Base-by-base conservation (phyloP, 129 eudicot genomes). In the Smallanthus sonchifolius region DNA sequence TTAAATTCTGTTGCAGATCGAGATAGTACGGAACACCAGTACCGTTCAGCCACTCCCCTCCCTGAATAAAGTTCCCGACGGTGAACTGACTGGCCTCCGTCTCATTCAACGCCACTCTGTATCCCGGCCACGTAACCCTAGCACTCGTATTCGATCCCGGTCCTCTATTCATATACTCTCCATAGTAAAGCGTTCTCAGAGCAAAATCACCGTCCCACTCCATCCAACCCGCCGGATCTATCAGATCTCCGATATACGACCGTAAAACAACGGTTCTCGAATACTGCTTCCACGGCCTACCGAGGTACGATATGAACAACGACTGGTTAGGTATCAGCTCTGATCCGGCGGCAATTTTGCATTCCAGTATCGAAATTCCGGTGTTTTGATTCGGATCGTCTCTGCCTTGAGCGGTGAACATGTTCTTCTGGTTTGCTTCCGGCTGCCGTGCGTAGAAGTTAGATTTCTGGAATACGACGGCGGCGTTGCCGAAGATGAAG, bases 61-160 rank as follows among this genome's bases (percentile, higher is more conserved):
- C 97, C 81, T 87, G 91, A 74, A 91, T 82, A 49, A 87, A 86
- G 75, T 74, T 86, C 7, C 43, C 88, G 13, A 87, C 97, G 2
- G 94, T 91, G 47, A 91, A 91, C 73, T 71, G 81, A 11, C 80
- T 73, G 20, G 91, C 97, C 67, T 85, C 94, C 1, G 80, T 62
- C 43, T 82, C 44, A 66, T 56, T 83, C 34, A 19, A 80, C 2
- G 67, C 75, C 5, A 75, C 85, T 30, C 77, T 45, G 9, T 85
- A 91, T 3, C 97, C 97, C 2, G 97, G 97, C 97, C 97, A 91
- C 0, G 84, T 83, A 24, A 91, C 94, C 55, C 97, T 67, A n/a
- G 57, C 81, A 20, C 84, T 87, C 11, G 94, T 86, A 56, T 87
- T 87, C 6, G 97, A 83, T 6, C 97, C 97, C 0, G 84, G 82